These are phyloP conservation scores for Pinus albicaulis DNA, from an alignment of 75 land plant genomes.

Conservation along the genomic window DNA sequence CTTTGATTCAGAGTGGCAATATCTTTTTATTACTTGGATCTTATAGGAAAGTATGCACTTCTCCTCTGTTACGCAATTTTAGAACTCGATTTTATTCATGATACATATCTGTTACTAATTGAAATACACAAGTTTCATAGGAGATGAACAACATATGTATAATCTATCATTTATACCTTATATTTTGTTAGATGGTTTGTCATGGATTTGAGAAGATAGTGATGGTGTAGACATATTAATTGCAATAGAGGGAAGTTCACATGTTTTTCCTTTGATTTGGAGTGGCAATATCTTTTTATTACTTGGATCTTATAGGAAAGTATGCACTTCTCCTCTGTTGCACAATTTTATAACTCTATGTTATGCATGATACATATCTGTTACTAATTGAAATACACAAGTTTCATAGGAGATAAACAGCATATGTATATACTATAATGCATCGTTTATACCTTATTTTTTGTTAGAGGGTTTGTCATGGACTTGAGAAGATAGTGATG, in stretches of 20 bases:
- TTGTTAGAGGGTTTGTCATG: no score
- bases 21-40: conserved; percentile 71
- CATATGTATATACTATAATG: no score
- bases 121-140: neutral
- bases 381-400: neutral
- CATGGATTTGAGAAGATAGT: no score
- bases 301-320: conserved; percentile 78
- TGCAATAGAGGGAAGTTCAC: conserved; percentile 51
- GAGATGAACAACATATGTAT: neutral
- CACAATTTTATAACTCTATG: neutral
- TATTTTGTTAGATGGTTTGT: no score
- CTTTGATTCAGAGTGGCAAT: conserved; percentile 83
- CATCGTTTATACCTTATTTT: no score
- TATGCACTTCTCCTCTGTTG: conserved; percentile 15
- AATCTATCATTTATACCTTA: no score
- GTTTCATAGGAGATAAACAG: neutral
- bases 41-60: conserved; percentile 58
- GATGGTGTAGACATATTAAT: conserved; percentile 1
- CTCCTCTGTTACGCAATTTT: neutral
- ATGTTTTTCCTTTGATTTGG: conserved; percentile 67
- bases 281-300: conserved; percentile 76
- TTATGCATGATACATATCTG: neutral
- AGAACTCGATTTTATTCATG: neutral
- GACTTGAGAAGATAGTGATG: no score
- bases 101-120: neutral